Evolutionary conservation across 2,329 filamentous ascomycete genomes (phyloP).

Genomic region (Claviceps citrina): DNA sequence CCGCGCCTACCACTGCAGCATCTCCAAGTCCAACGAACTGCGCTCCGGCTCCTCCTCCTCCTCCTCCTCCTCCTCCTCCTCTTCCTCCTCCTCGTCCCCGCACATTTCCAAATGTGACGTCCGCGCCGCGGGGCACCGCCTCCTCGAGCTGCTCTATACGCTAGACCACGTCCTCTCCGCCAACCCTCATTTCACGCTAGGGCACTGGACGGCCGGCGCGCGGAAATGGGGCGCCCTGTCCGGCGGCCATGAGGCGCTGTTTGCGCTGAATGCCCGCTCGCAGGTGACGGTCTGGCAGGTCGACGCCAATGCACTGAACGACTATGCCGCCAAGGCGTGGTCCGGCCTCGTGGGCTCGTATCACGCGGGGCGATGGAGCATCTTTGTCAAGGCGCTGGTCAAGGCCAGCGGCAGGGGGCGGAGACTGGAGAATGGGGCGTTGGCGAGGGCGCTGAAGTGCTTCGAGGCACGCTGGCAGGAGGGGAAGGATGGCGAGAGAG

Average conservation of each 20-base stretch:
- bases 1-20: slow-evolving; percentile 11
- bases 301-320: slow-evolving; percentile 19
- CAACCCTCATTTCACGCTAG: slow-evolving; percentile 26
- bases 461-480: slow-evolving; percentile 6
- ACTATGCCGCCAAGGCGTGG: slow-evolving; percentile 36
- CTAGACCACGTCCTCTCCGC: slow-evolving; percentile 27
- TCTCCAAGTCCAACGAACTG: slow-evolving; percentile 10
- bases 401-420: neutral
- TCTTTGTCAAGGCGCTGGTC: slow-evolving; percentile 26
- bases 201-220: slow-evolving; percentile 25
- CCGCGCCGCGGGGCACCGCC: slow-evolving; percentile 11
- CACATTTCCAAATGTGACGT: neutral
- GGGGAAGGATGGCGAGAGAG: neutral
- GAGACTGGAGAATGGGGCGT: neutral
- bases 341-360: slow-evolving; percentile 29
- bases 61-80: no score
- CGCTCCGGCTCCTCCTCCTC: no score
- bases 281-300: slow-evolving; percentile 34
- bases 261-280: slow-evolving; percentile 31
- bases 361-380: slow-evolving; percentile 30
- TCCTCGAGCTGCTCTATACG: slow-evolving; percentile 20
- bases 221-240: slow-evolving; percentile 12
- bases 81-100: no score
- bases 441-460: neutral
- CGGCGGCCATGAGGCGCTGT: slow-evolving; percentile 16